These are phyloP conservation scores for Trypanosoma congolense DNA, from an alignment of 208 protist species.

Conservation along the genomic window DNA sequence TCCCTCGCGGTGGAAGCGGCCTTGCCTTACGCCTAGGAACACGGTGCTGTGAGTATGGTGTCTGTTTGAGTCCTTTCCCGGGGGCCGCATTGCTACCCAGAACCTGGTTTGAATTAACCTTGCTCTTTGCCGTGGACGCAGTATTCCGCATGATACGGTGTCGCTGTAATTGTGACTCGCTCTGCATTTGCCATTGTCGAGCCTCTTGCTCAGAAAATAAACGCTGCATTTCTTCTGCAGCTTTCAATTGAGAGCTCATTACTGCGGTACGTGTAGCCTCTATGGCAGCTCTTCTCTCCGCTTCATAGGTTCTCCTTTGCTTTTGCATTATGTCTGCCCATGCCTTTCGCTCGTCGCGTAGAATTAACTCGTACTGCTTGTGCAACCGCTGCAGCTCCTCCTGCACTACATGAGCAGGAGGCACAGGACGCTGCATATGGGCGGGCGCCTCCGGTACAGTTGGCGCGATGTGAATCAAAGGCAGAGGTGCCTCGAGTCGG, in stretches of 20 bases:
- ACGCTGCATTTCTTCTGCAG: constrained; percentile 21
- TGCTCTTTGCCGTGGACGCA: constrained; percentile 5
- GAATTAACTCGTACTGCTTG: constrained; percentile 38
- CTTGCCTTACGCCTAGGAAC: no score
- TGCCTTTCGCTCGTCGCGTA: constrained; percentile 52
- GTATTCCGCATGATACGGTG: constrained; percentile 29
- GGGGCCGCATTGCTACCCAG: no score
- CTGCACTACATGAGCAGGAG: constrained; percentile 36
- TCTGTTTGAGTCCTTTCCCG: background rate
- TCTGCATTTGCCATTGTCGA: constrained; percentile 35
- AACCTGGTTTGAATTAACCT: no score
- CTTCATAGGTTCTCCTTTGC: constrained; percentile 41
- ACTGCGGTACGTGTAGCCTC: constrained; percentile 6
- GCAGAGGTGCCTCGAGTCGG: constrained; percentile 23
- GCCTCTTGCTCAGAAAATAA: constrained; percentile 36
- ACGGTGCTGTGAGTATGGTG: background rate
- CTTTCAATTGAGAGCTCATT: constrained; percentile 4
- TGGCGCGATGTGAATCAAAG: constrained; percentile 39
- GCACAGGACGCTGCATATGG: constrained; percentile 6
- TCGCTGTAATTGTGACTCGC: constrained; percentile 42
- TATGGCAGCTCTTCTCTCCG: constrained; percentile 11
- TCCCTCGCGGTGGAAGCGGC: no score
- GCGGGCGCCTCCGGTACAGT: constrained; percentile 6
- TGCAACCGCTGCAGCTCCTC: constrained; percentile 48
- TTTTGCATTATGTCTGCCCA: constrained; percentile 56